Conservation (phyloP, 164 flowering plant genomes). For the Aristolochia fimbriata region DNA sequence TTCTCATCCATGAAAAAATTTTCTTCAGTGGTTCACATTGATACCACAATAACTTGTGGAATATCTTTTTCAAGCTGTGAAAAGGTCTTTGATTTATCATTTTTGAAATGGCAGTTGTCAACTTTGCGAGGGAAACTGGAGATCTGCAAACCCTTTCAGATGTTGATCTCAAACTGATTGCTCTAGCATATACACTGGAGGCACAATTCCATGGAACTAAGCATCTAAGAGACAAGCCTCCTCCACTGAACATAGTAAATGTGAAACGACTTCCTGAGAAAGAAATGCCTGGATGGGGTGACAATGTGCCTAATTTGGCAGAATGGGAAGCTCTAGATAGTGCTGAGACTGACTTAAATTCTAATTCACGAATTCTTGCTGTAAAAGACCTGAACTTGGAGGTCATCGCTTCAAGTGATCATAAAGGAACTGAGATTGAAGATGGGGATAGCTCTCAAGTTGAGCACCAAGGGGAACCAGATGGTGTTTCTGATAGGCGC, state of each 20-base stretch:
- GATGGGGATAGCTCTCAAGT: conserved; percentile 22
- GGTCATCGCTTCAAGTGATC: conserved; percentile 22
- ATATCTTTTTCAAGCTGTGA: background rate
- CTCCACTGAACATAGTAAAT: conserved; percentile 63
- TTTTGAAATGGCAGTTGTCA: conserved; percentile 38
- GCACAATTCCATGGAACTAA: conserved; percentile 73
- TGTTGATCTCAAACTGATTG: conserved; percentile 91
- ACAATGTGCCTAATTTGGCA: conserved; percentile 81
- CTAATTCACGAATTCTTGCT: conserved; percentile 66
- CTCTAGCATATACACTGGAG: conserved; percentile 78
- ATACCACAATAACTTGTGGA: background rate
- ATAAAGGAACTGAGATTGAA: conserved; percentile 19
- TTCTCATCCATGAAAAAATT: too few species aligned
- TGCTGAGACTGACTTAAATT: conserved; percentile 24
- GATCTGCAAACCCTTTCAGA: conserved; percentile 92
- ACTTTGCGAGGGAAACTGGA: conserved; percentile 89
- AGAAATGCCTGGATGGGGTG: conserved; percentile 96
- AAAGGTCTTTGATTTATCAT: background rate
- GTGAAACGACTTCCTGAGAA: conserved; percentile 74
- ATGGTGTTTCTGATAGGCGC: conserved; percentile 15
- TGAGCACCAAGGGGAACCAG: conserved; percentile 27
- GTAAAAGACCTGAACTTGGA: conserved; percentile 59
- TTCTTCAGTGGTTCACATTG: background rate
- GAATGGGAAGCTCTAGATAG: conserved; percentile 94
- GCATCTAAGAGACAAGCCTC: conserved; percentile 74